Base-by-base conservation (phyloP, 2,329 filamentous ascomycete genomes). In the Aureobasidium musti region DNA sequence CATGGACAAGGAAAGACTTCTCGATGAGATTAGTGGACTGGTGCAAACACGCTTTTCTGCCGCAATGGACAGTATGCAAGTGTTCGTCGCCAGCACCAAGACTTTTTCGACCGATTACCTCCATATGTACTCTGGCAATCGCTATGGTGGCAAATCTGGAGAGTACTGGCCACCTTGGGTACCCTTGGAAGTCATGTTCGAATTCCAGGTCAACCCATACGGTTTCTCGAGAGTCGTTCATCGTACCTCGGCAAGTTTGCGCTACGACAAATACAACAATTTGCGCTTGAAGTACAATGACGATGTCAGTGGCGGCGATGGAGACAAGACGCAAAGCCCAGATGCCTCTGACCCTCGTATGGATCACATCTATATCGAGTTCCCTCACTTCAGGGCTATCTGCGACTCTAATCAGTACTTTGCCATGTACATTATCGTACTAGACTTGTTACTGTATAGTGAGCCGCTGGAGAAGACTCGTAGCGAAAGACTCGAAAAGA, bases 351-450 rank as follows among this genome's bases (percentile, higher is more conserved):
- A 89, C 59, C 84, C 81, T 69, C 87, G 92, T n/a, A 94, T 97
- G 80, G 95, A 99, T 77, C 94, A 96, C 75, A 86, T 99, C 17
- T 97, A 91, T 87, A 91, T 99, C 39, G 93, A 98, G 73, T 99
- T 99, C 73, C 95, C 95, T 14, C 91, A 96, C 70, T 89, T 96
- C 50, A 87, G 92, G 66, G 94, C 92, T n/a, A 87, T 97, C 53
- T 99, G 96, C 81, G 96, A 99, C 78, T 99, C 96, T 6, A 87
- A 90, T 45, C 94, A 99, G 78, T 99, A 99, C 79, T 99, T 96
- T 76, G 91, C 95, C 5, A 89, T 99, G 83, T 99, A 99, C 75
- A 92, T 99, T 78, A 99, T 99, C 72, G 94, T 97, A 3, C 83
- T 98, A 69, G 95, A 99, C 78, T 84, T 99, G 49, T 83, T 99